Percentiles rank a stretch among this genome's conserved stretches.
These are phyloP conservation scores for Fusarium protoensiforme DNA, from an alignment of 2,329 filamentous ascomycete species.

Conservation along the genomic window DNA sequence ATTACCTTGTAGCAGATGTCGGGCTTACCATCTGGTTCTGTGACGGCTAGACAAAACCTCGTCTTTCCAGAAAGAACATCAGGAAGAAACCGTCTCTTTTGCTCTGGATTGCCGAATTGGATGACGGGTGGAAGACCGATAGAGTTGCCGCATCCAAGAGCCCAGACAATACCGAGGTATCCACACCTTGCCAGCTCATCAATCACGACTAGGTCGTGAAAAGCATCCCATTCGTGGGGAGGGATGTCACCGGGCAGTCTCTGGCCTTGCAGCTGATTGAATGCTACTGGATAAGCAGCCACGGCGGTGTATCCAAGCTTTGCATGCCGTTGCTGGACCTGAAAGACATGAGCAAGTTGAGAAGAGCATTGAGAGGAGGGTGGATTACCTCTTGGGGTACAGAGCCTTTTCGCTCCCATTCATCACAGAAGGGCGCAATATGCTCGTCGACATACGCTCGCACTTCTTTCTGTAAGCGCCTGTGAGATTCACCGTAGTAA, in stretches of 20 bases:
- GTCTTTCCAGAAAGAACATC: not conserved
- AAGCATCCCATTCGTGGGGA: not conserved
- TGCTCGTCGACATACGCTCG: not conserved
- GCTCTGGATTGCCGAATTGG: not conserved
- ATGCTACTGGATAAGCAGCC: not conserved
- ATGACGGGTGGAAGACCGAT: not conserved
- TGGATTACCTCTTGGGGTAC: not conserved
- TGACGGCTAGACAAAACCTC: not conserved
- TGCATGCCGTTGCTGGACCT: not conserved
- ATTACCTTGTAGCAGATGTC: fast-evolving
- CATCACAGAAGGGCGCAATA: not conserved
- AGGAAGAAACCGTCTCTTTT: not conserved
- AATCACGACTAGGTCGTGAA: not conserved
- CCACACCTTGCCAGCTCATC: not conserved
- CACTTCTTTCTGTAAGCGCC: conserved; percentile 18
- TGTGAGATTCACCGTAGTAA: conserved; percentile 18
- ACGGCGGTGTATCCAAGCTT: not conserved
- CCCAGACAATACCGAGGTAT: not conserved
- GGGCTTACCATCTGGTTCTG: not conserved
- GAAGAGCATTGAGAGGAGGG: not conserved
- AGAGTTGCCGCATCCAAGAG: not conserved
- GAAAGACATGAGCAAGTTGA: not conserved
- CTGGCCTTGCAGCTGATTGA: not conserved
- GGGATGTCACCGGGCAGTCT: not conserved
- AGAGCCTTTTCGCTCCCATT: not conserved